Conservation (phyloP, 257 asterid species). For the Scutellaria minor region DNA sequence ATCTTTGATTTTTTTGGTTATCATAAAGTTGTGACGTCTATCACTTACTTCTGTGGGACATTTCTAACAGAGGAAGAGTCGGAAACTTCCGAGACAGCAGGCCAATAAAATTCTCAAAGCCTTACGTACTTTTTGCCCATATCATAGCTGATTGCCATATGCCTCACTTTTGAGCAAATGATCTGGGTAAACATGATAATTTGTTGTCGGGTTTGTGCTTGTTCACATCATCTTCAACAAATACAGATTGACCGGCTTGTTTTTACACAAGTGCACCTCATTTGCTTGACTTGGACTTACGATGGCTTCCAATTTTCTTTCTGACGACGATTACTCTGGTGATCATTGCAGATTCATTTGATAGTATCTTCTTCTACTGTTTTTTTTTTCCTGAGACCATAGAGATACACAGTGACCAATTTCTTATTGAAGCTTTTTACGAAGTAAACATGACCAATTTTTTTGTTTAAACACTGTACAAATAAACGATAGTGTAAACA, state of each 20-base stretch:
- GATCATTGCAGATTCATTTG: slow-evolving; percentile 30
- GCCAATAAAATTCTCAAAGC: slow-evolving; percentile 45
- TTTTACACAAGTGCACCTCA: slow-evolving; percentile 27
- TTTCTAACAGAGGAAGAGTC: slow-evolving; percentile 71
- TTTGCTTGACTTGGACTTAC: slow-evolving; percentile 30
- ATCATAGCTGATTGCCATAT: neutral
- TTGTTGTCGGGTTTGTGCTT: slow-evolving; percentile 12
- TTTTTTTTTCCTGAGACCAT: slow-evolving; percentile 23
- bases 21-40: neutral
- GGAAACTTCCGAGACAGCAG: slow-evolving; percentile 64
- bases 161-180: neutral
- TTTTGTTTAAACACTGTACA: neutral
- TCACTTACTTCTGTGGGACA: slow-evolving; percentile 29
- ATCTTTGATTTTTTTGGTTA: neutral
- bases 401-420: slow-evolving; percentile 12
- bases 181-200: slow-evolving; percentile 3
- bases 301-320: slow-evolving; percentile 20
- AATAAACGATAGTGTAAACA: neutral
- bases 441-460: neutral
- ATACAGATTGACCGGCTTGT: slow-evolving; percentile 14
- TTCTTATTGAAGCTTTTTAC: slow-evolving; percentile 4
- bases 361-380: slow-evolving; percentile 9
- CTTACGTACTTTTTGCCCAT: neutral
- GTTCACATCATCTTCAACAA: slow-evolving; percentile 5
- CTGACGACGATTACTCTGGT: slow-evolving; percentile 30